Conservation (phyloP, 140 eudicot genomes). For the Ambrosia hybrid region DNA sequence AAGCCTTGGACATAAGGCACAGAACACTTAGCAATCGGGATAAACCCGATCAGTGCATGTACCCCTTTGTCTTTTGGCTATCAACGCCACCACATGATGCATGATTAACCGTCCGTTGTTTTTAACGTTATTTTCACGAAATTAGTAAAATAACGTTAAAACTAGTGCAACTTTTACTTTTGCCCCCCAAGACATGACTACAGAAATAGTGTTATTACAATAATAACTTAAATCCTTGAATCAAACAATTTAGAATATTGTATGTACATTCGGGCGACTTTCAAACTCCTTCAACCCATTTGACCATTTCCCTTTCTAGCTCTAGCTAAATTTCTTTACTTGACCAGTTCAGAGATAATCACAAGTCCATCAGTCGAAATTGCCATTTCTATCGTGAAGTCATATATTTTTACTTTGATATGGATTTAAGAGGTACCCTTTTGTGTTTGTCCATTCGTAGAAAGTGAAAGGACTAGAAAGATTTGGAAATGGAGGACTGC, state of each 20-base stretch:
- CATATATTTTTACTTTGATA: not conserved
- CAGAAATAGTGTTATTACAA: not conserved
- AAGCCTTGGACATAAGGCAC: too few relatives aligned
- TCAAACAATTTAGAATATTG: not conserved
- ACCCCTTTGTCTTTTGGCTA: too few relatives aligned
- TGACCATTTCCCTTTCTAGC: not conserved
- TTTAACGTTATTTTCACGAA: too few relatives aligned
- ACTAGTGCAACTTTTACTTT: too few relatives aligned
- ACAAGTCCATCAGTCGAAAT: not conserved
- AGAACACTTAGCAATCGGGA: too few relatives aligned
- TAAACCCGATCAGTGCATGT: too few relatives aligned
- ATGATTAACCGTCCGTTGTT: too few relatives aligned
- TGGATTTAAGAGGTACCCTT: constrained; percentile 4
- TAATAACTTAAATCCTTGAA: not conserved
- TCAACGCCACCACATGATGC: too few relatives aligned
- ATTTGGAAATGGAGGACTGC: constrained; percentile 35
- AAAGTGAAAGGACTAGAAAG: constrained; percentile 53
- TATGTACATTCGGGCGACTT: constrained; percentile 1
- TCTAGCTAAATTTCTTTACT: not conserved
- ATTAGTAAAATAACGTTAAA: too few relatives aligned
- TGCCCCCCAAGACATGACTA: too few relatives aligned
- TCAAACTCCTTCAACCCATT: not conserved
- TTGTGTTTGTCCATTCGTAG: constrained; percentile 33
- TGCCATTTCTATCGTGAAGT: constrained; percentile 10
- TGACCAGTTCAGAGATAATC: not conserved